A percentile compares a stretch with the other conserved stretches of the same genome.
Evolutionary conservation across 441 rosid genomes (phyloP).

Genomic region (Arabidopsis lyrata): DNA sequence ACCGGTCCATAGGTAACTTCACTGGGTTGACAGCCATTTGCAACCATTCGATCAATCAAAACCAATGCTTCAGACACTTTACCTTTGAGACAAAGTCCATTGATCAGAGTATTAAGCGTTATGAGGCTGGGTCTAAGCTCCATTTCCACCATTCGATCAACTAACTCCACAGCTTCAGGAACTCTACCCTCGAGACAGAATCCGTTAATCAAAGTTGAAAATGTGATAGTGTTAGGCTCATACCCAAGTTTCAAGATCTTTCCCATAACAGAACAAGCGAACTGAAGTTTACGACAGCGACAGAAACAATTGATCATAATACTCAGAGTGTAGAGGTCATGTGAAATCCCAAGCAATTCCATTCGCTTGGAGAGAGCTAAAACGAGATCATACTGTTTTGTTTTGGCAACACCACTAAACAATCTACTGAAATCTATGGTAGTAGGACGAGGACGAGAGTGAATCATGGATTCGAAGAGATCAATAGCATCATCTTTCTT

Average conservation of each 20-base stretch:
- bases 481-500: neutral
- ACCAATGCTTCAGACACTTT: neutral
- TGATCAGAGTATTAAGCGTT: neutral
- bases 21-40: neutral
- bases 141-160: slow-evolving; percentile 5
- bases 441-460: neutral
- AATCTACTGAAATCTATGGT: neutral
- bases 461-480: neutral
- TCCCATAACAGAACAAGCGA: neutral
- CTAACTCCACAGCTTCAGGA: neutral
- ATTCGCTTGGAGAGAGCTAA: slow-evolving; percentile 3
- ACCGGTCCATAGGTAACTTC: neutral
- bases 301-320: slow-evolving; percentile 26
- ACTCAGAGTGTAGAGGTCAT: neutral
- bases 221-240: neutral
- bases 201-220: neutral
- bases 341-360: neutral
- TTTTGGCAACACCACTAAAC: neutral
- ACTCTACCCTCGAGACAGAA: slow-evolving; percentile 11
- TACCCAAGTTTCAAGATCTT: slow-evolving; percentile 1
- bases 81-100: slow-evolving; percentile 21
- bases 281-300: neutral
- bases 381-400: neutral
- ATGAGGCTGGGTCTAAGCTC: neutral
- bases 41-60: neutral